Conservation (phyloP, 495 filamentous ascomycete genomes). For the Jackrogersella minutella region DNA sequence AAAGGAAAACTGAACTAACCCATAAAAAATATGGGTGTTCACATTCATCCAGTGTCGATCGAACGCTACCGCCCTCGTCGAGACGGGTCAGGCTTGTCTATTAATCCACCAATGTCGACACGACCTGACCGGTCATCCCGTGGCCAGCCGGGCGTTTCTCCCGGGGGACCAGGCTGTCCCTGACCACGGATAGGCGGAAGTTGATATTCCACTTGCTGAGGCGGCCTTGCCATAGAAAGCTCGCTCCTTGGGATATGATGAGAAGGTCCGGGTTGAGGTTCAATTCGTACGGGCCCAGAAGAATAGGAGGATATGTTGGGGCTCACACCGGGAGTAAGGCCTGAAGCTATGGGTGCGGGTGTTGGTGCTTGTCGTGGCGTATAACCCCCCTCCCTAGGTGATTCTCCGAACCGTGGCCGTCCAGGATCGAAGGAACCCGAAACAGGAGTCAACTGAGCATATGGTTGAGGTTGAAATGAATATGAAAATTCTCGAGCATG, state of each 20-base stretch:
- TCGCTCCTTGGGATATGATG: conserved; percentile 60
- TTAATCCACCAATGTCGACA: conserved; percentile 63
- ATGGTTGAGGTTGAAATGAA: conserved; percentile 54
- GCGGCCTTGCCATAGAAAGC: conserved; percentile 43
- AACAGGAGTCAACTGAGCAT: conserved; percentile 52
- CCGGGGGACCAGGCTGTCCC: conserved; percentile 44
- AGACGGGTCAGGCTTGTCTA: conserved; percentile 54
- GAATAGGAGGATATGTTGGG: conserved; percentile 48
- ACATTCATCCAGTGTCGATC: conserved; percentile 12
- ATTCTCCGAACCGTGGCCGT: conserved; percentile 49
- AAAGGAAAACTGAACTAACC: conserved; percentile 13
- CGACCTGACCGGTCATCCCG: conserved; percentile 56
- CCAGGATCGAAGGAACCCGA: conserved; percentile 53
- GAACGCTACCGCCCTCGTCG: conserved; percentile 36
- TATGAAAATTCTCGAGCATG: conserved; percentile 55
- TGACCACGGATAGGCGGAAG: conserved; percentile 61
- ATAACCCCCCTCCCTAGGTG: conserved; percentile 43
- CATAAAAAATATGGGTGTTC: conserved; percentile 1
- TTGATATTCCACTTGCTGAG: conserved; percentile 56
- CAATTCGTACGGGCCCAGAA: conserved; percentile 47
- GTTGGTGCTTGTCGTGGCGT: conserved; percentile 47
- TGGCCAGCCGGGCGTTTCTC: conserved; percentile 46
- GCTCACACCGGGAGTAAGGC: conserved; percentile 39
- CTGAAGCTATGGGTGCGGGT: conserved; percentile 44
- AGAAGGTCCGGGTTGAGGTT: conserved; percentile 49